Percentiles rank a stretch among this genome's conserved stretches.
Evolutionary conservation across 208 protist species (phyloP).

Genomic region (Naegleria fowleri): DNA sequence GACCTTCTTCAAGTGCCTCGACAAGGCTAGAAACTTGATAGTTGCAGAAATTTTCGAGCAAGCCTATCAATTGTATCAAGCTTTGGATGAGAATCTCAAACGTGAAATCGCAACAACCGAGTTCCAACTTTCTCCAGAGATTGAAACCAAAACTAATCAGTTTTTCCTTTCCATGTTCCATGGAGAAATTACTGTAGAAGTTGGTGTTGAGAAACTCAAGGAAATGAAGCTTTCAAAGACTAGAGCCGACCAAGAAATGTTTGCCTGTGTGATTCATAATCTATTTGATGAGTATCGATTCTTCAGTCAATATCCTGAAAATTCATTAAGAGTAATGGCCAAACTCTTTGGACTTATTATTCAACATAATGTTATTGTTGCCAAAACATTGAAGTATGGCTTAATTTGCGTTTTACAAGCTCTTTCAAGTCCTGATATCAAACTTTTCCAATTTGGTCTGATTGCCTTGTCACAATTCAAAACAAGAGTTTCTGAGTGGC

Average conservation of each 20-base stretch:
- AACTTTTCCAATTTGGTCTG: constrained; percentile 91
- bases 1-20: constrained; percentile 7
- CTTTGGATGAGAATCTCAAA: constrained; percentile 23
- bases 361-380: constrained; percentile 60
- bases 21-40: neutral
- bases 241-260: constrained; percentile 60
- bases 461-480: constrained; percentile 89
- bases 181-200: constrained; percentile 12
- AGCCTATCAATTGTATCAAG: constrained; percentile 6
- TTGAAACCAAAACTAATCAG: constrained; percentile 60
- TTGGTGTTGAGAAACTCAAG: constrained; percentile 49
- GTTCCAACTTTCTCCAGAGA: constrained; percentile 40
- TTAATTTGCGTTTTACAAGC: constrained; percentile 79
- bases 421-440: constrained; percentile 74
- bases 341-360: constrained; percentile 72
- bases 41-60: neutral
- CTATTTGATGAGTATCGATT: constrained; percentile 80
- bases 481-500: constrained; percentile 86
- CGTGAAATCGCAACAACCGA: neutral
- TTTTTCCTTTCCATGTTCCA: constrained; percentile 49
- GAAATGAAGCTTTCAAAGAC: constrained; percentile 43
- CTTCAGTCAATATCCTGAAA: constrained; percentile 69
- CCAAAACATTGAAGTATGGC: constrained; percentile 53
- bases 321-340: constrained; percentile 65
- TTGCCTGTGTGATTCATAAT: constrained; percentile 76